A percentile compares a stretch with the other conserved stretches of the same genome.
Conservation (phyloP, 371 early-diverging fungal species). For the Modicella reniformis region DNA sequence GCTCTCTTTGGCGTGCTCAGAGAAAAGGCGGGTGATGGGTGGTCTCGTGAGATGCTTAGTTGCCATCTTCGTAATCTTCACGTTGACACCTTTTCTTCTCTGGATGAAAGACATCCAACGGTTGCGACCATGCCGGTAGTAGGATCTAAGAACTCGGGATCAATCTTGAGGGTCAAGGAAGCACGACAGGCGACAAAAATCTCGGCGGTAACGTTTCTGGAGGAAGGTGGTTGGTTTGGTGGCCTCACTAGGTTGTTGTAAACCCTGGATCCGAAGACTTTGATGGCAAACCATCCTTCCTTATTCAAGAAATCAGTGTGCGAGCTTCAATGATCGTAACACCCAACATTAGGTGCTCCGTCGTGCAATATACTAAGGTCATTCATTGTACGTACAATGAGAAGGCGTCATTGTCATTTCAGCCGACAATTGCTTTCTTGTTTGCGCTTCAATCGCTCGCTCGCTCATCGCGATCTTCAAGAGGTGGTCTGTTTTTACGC, state of each 20-base stretch:
- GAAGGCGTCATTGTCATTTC: constrained; percentile 1
- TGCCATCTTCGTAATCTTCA: constrained; percentile 96
- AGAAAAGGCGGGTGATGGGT: too few species aligned
- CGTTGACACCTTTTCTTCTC: constrained; percentile 89
- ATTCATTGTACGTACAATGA: background rate
- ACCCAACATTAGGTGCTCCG: constrained; percentile 99
- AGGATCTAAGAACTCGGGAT: constrained; percentile 94
- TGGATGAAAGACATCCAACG: constrained; percentile 80
- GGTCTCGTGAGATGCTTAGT: constrained; percentile 84
- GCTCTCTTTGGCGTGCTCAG: too few species aligned
- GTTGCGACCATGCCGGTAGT: constrained; percentile 62
- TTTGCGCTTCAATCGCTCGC: too few species aligned
- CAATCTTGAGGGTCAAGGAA: constrained; percentile 95
- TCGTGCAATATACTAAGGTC: constrained; percentile 93
- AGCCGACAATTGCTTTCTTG: too few species aligned
- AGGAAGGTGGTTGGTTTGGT: constrained; percentile 99
- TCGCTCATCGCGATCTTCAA: too few species aligned
- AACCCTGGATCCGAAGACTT: constrained; percentile 99
- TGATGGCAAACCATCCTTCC: constrained; percentile 98
- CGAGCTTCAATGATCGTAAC: constrained; percentile 94
- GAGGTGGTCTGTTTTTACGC: too few species aligned
- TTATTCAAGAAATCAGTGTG: constrained; percentile 94
- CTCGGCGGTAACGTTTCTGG: constrained; percentile 99
- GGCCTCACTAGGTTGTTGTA: constrained; percentile 98
- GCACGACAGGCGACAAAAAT: constrained; percentile 98